Base-by-base conservation (phyloP, 176 grass and related monocot species). In the Eleusine coracana region DNA sequence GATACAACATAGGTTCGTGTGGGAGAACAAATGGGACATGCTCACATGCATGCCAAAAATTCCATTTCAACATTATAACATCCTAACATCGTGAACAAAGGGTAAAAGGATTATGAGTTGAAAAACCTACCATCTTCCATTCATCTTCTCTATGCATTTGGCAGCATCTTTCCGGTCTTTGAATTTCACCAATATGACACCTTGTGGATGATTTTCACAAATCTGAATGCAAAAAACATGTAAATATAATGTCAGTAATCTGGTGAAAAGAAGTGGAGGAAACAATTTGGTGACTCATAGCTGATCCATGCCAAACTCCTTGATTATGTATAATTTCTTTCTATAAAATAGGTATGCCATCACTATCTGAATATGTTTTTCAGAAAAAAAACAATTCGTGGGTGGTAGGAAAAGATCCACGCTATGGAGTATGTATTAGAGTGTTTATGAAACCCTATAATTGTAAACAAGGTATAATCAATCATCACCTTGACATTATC, bases 121-220 rank as follows among this genome's bases (percentile, higher is more conserved):
- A 77, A 34, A 34, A 80, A 74, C 87, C 12, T 82, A 96, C 96
- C 96, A 99, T 99, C 93, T 97, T 84, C 94, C 94, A 12, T 97
- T 90, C 94, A 97, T 97, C 85, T 90, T 73, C 80, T 90, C 87
- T 49, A 96, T 90, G 86, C 96, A 99, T 76, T 94, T 94, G 12
- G 80, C 59, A 55, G 85, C 93, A 87, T 99, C 89, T 82, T 82
- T 99, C 59, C 85, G 74, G 80, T 99, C 90, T 78, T 99, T 99
- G 66, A 93, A 99, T 84, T 96, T 99, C 25, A 99, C 96, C 85
- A 99, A 87, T 71, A 96, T 71, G 64, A 96, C 96, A 83, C 96
- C 96, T 75, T 99, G 87, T 81, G 96, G 96, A 63, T 99, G 89
- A 88, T 96, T 99, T 85, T 96, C 91, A 68, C 93, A 99, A 10